phyloP scores from a whole-genome alignment of 345 rosid species.

The Populus alba region DNA sequence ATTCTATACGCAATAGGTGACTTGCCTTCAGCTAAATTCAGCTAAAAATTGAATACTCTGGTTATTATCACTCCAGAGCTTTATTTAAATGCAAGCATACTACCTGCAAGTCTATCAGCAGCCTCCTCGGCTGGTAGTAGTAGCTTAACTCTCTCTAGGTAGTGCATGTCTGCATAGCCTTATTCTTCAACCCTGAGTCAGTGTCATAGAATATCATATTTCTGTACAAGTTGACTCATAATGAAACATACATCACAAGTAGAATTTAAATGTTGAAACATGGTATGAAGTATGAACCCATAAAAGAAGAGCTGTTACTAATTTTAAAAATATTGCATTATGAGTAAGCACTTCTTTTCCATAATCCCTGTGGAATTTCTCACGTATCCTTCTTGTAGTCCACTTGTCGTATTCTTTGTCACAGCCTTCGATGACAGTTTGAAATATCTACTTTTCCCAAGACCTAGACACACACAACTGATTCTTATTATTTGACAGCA shows the following conservation, averaged over 20 bases:
- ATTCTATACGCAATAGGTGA: background rate
- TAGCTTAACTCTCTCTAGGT: background rate
- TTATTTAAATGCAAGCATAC: background rate
- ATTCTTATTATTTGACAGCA: background rate
- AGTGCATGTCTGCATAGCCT: background rate
- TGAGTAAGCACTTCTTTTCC: background rate
- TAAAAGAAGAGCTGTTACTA: background rate
- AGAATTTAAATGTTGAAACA: background rate
- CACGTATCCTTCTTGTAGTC: too few relatives aligned
- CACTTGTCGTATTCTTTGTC: background rate
- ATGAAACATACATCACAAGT: background rate
- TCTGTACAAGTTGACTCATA: background rate
- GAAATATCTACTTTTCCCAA: background rate
- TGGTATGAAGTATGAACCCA: background rate
- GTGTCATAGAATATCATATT: background rate
- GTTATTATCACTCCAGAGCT: background rate
- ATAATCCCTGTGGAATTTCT: background rate
- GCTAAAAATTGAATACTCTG: too few relatives aligned
- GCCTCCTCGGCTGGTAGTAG: background rate
- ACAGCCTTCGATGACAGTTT: background rate
- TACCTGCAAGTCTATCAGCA: background rate
- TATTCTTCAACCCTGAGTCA: slow-evolving; percentile 9
- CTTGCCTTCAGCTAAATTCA: too few relatives aligned
- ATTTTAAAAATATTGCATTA: background rate
- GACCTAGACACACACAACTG: background rate